Base-by-base conservation (phyloP, 352 stramenopile species). In the Plasmopara muralis region DNA sequence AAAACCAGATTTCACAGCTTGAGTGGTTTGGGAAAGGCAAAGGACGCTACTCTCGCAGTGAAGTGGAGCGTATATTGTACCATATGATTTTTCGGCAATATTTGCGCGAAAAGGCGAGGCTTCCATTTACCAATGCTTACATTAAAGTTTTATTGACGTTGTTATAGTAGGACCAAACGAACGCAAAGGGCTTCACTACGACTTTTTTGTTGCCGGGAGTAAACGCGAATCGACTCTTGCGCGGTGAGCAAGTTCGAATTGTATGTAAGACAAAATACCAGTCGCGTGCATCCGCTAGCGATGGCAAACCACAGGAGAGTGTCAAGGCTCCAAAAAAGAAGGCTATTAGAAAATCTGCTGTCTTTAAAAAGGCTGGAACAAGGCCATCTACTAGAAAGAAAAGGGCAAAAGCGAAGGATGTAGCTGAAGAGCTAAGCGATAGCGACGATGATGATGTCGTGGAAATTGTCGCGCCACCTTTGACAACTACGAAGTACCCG, bases 21-120 rank as follows among this genome's bases (percentile, higher is more conserved):
- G 41, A 50, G 34, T 79, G 79, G 0, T 94, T 79, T 56, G 79
- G 81, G 8, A 73, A 72, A 30, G 83, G 77, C 20, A 89, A 91
- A 62, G 66, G 72, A 20, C 75, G 82, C 6, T 94, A 83, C 46
- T 66, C 77, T 38, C 71, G 77, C 16, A 88, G 77, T 49, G 83
- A 94, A 69, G 69, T 88, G 30, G 83, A 94, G 47, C 73, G 83
- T 10, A 87, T 94, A 42, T 55, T 94, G 38, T 92, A 90, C 54
- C 81, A 92, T 66, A 94, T 94, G 83, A 74, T 94, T 45, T 67
- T 94, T 55, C 78, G 79, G 15, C 78, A 94, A 48, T 94, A 91
- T 28, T 47, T 92, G 12, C 66, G 76, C 4, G 83, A 94, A 70
- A 48, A 87, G 39, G 73, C 81, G 61, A 52, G 66, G 29, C 38